A percentile compares a stretch with the other conserved stretches of the same genome.
These are phyloP conservation scores for Cicer arietinum DNA, from an alignment of 306 rosid genomes.

Conservation along the genomic window DNA sequence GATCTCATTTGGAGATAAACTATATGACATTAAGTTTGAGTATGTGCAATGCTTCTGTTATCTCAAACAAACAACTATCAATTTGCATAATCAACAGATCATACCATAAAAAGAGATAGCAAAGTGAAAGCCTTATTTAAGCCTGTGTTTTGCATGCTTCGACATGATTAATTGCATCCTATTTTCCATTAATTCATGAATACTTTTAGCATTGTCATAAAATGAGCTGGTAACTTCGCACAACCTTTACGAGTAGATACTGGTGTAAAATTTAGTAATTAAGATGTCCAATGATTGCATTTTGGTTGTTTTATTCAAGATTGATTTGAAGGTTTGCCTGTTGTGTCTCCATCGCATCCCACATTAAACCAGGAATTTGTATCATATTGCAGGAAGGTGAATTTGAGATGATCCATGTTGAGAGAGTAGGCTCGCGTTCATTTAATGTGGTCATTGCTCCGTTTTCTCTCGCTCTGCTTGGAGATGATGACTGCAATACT, in stretches of 20 bases:
- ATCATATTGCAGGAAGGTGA: conserved; percentile 58
- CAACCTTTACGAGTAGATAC: not conserved
- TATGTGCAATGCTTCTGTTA: conserved; percentile 6
- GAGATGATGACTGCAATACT: conserved; percentile 49
- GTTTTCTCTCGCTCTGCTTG: conserved; percentile 53
- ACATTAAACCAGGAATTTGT: conserved; percentile 32
- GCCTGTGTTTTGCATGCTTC: conserved; percentile 24
- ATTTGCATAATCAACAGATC: not conserved
- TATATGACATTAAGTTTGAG: conserved; percentile 25
- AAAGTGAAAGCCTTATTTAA: conserved; percentile 1
- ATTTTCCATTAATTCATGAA: conserved; percentile 32
- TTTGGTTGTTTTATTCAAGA: conserved; percentile 31
- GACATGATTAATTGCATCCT: conserved; percentile 15
- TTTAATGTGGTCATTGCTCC: conserved; percentile 59
- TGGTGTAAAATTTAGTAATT: conserved; percentile 1
- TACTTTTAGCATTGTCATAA: conserved; percentile 12
- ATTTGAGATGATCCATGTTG: conserved; percentile 61
- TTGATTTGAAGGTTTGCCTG: conserved; percentile 33
- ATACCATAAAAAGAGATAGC: not conserved
- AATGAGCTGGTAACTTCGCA: conserved; percentile 22
- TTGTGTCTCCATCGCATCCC: conserved; percentile 8
- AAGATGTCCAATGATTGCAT: not conserved
- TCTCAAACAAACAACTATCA: conserved; percentile 25
- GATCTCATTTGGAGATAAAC: conserved; percentile 22
- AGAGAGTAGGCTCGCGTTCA: conserved; percentile 47